These are phyloP conservation scores for Cardamine occulta DNA, from an alignment of 345 rosid species.

Conservation along the genomic window DNA sequence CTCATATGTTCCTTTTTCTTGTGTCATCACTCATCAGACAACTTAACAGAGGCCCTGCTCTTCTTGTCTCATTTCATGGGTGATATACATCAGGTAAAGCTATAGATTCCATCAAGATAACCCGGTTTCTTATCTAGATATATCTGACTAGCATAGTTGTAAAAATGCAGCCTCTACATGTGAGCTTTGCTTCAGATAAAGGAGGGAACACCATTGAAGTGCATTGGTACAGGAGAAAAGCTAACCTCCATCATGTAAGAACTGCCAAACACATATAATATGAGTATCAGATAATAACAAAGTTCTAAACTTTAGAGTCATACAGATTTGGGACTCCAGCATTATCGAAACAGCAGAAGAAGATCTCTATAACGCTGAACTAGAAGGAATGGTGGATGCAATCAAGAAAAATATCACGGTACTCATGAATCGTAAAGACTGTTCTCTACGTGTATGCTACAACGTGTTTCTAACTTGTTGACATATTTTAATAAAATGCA, in stretches of 20 bases:
- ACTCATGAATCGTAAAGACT: conserved; percentile 9
- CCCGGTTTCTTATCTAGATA: background rate
- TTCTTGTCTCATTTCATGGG: conserved; percentile 89
- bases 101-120: background rate
- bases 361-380: conserved; percentile 52
- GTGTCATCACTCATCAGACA: conserved; percentile 57
- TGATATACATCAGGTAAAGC: conserved; percentile 82
- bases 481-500: conserved; percentile 37
- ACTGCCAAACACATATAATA: background rate
- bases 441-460: background rate
- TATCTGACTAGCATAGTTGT: conserved; percentile 10
- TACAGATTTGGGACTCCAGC: conserved; percentile 76
- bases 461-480: conserved; percentile 15
- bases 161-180: conserved; percentile 75
- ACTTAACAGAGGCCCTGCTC: conserved; percentile 89
- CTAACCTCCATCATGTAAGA: conserved; percentile 83
- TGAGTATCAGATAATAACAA: background rate
- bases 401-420: conserved; percentile 75
- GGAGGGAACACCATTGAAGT: conserved; percentile 88
- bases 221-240: conserved; percentile 80
- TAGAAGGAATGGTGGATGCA: conserved; percentile 62
- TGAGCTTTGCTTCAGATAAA: conserved; percentile 68
- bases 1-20: conserved; percentile 20
- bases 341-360: conserved; percentile 78
- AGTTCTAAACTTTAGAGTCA: conserved; percentile 7